Conservation (phyloP, 1,284 basidiomycete genomes). For the Ustilago trichophora region DNA sequence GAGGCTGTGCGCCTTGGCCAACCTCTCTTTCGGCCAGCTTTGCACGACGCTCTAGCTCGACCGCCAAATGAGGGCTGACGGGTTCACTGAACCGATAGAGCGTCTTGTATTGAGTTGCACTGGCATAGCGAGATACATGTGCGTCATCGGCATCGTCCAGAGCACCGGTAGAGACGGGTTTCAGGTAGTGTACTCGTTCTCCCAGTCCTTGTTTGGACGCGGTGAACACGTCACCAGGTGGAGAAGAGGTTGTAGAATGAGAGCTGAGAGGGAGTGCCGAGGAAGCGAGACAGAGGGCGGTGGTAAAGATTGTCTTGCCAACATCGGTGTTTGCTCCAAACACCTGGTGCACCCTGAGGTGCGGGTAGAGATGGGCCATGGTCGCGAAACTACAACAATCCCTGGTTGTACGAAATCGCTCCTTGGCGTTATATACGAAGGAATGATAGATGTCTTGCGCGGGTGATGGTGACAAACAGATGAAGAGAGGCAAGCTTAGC, state of each 20-base stretch:
- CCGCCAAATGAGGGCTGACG: slow-evolving; percentile 91
- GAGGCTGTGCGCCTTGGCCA: slow-evolving; percentile 21
- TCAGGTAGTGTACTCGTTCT: slow-evolving; percentile 60
- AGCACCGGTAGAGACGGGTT: slow-evolving; percentile 63
- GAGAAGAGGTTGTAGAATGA: background rate
- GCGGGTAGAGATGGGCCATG: slow-evolving; percentile 50
- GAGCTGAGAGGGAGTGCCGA: slow-evolving; percentile 29
- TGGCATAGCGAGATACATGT: slow-evolving; percentile 49
- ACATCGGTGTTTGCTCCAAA: slow-evolving; percentile 67
- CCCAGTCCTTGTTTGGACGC: slow-evolving; percentile 24
- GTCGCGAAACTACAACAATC: background rate
- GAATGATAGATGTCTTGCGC: too few relatives aligned
- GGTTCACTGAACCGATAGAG: slow-evolving; percentile 86
- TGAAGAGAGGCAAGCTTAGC: background rate
- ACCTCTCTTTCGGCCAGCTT: slow-evolving; percentile 23
- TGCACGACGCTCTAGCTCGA: slow-evolving; percentile 72
- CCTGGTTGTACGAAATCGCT: too few relatives aligned
- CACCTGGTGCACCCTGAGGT: slow-evolving; percentile 56
- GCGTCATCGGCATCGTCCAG: slow-evolving; percentile 51
- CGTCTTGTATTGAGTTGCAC: slow-evolving; percentile 73
- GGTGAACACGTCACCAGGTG: slow-evolving; percentile 20
- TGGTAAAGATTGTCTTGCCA: slow-evolving; percentile 66
- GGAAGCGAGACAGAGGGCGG: slow-evolving; percentile 60
- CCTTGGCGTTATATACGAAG: too few relatives aligned
- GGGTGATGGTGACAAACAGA: background rate